A percentile compares a stretch with the other conserved stretches of the same genome.
These are phyloP conservation scores for Piper betle DNA, from an alignment of 164 flowering plant genomes.

Conservation along the genomic window DNA sequence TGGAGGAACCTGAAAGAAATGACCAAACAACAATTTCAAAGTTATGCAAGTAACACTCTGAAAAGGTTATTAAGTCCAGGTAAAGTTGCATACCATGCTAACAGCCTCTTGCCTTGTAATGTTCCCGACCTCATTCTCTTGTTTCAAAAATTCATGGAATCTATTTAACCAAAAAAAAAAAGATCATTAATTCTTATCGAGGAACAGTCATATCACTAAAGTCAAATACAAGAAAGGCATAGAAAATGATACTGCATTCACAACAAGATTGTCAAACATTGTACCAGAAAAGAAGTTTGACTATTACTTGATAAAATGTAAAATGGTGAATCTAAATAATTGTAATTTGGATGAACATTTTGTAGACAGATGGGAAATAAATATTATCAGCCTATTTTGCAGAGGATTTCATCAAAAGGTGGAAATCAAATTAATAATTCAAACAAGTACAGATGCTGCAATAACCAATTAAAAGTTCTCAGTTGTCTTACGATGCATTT, in stretches of 20 bases:
- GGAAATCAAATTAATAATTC: too few species aligned
- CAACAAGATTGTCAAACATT: neutral
- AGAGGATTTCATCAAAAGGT: too few species aligned
- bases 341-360: too few species aligned
- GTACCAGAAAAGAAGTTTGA: neutral
- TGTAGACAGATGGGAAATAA: too few species aligned
- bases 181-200: neutral
- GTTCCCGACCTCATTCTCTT: constrained; percentile 93
- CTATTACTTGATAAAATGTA: too few species aligned
- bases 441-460: too few species aligned
- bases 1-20: constrained; percentile 74
- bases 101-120: constrained; percentile 99
- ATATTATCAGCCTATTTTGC: too few species aligned
- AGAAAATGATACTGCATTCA: neutral
- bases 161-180: constrained; percentile 22
- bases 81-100: constrained; percentile 67
- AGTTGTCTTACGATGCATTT: too few species aligned
- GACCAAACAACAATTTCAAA: neutral
- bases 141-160: constrained; percentile 92
- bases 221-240: neutral
- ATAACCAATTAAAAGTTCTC: too few species aligned
- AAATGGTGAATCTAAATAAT: too few species aligned
- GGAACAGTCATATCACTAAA: neutral
- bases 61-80: neutral
- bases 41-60: neutral